Base-by-base conservation (phyloP, 257 asterid species). In the Anisodus tanguticus region DNA sequence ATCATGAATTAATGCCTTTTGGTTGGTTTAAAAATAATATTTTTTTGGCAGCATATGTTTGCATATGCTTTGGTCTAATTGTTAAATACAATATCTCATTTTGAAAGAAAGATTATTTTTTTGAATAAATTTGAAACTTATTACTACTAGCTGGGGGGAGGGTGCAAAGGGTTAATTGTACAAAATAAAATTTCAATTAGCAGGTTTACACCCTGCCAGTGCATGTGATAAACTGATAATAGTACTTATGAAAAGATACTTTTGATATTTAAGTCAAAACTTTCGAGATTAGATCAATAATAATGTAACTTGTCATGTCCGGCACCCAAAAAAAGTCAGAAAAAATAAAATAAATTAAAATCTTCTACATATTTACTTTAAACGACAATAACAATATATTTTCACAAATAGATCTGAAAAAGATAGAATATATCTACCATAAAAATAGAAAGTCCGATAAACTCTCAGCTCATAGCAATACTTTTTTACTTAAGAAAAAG, bases 171-270 rank as follows among this genome's bases (percentile, higher is more conserved):
- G 43, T 47, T n/a, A 49, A 72, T 49, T 5, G 60, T 47, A 47
- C 47, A 47, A 72, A 47, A 3, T 5, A 5, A 72, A 9, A 9
- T 19, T 49, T 74, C 60, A 74, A 49, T 49, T 74, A 49, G 43
- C 43, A 74, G 41, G 16, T 11, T 74, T 19, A 49, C 41, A 31
- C 80, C 80, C 11, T 5, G 43, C 43, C 74, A 74, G 60, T 22
- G 80, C 60, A 74, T 74, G 80, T 49, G 60, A 74, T 41, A 41
- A 41, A 31, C 35, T 31, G 4, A 41, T 45, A 71, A 8, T 74
- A 47, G 43, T 72, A 72, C 47, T 72, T 74, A 49, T 74, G 60
- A 49, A 60, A 47, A 74, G 12, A 74, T 3, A 74, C 43, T 74
- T 74, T 22, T 49, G 80, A 49, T 74, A 74, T 49, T 68, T 74